These are phyloP conservation scores for Gonapodya sp. DNA, from an alignment of 192 early-diverging fungal genomes.

Conservation along the genomic window DNA sequence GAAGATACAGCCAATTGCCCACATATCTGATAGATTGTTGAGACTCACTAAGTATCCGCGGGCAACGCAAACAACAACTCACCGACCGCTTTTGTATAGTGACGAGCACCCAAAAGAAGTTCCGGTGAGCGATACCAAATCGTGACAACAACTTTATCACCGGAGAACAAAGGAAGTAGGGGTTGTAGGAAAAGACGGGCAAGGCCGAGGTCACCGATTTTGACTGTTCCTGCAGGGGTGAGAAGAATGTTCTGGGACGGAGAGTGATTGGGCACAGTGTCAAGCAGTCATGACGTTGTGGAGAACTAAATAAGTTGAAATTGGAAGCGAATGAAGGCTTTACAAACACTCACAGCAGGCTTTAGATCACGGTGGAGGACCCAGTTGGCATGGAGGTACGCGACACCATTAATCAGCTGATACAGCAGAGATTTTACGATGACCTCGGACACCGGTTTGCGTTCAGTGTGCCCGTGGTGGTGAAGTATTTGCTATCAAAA, in stretches of 20 bases:
- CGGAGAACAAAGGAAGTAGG: slow-evolving; percentile 31
- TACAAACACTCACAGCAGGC: not conserved
- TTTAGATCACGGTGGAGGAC: slow-evolving; percentile 53
- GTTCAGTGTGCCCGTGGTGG: slow-evolving; percentile 67
- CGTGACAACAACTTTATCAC: slow-evolving; percentile 45
- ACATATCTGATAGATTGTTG: slow-evolving; percentile 59
- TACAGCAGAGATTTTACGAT: slow-evolving; percentile 47
- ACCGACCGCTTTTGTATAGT: slow-evolving; percentile 44
- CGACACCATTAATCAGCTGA: slow-evolving; percentile 47
- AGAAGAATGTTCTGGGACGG: slow-evolving; percentile 34
- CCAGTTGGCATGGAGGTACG: slow-evolving; percentile 44
- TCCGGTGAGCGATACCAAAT: slow-evolving; percentile 59
- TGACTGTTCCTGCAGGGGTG: slow-evolving; percentile 38
- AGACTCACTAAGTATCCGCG: slow-evolving; percentile 12
- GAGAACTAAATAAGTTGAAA: not conserved
- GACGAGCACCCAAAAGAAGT: slow-evolving; percentile 45
- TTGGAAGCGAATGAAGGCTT: not conserved
- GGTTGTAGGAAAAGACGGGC: slow-evolving; percentile 37
- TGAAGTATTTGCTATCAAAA: slow-evolving; percentile 72
- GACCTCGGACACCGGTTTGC: slow-evolving; percentile 70
- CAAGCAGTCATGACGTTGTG: not conserved
- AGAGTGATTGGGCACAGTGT: not conserved
- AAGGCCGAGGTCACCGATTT: slow-evolving; percentile 54
- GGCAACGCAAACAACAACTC: slow-evolving; percentile 16
- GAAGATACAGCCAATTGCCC: slow-evolving; percentile 98